These are phyloP conservation scores for Fusarium clavum DNA, from an alignment of 2,329 filamentous ascomycete species.

Conservation along the genomic window DNA sequence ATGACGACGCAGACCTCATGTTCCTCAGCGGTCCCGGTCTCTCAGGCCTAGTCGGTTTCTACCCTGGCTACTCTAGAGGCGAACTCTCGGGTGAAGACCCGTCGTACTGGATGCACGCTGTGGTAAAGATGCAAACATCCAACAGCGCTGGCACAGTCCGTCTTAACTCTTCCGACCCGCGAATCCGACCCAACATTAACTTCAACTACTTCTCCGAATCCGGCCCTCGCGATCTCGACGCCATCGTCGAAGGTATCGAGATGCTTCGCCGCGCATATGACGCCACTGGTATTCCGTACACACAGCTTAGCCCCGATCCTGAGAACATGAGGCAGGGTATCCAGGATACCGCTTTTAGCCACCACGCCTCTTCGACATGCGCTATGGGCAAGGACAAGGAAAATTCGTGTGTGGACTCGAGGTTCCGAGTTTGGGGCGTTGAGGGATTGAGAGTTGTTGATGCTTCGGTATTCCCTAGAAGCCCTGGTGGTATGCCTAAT, in stretches of 20 bases:
- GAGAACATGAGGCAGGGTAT: background rate
- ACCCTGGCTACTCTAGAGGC: background rate
- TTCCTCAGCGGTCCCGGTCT: background rate
- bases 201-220: constrained; percentile 7
- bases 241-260: constrained; percentile 9
- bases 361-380: background rate
- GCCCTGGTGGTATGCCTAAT: constrained; percentile 10
- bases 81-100: background rate
- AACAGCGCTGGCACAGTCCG: constrained; percentile 10
- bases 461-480: constrained; percentile 5
- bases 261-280: constrained; percentile 1
- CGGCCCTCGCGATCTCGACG: background rate
- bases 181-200: background rate
- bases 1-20: constrained; percentile 1
- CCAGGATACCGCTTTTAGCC: background rate
- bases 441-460: constrained; percentile 9
- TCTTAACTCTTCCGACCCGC: background rate
- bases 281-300: constrained; percentile 8
- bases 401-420: background rate
- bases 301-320: background rate
- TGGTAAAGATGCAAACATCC: constrained; percentile 11
- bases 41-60: background rate
- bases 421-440: constrained; percentile 1
- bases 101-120: constrained; percentile 3
- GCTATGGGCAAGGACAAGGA: background rate